Conservation (phyloP, 495 filamentous ascomycete genomes). For the Staphylotrichum longicolle region DNA sequence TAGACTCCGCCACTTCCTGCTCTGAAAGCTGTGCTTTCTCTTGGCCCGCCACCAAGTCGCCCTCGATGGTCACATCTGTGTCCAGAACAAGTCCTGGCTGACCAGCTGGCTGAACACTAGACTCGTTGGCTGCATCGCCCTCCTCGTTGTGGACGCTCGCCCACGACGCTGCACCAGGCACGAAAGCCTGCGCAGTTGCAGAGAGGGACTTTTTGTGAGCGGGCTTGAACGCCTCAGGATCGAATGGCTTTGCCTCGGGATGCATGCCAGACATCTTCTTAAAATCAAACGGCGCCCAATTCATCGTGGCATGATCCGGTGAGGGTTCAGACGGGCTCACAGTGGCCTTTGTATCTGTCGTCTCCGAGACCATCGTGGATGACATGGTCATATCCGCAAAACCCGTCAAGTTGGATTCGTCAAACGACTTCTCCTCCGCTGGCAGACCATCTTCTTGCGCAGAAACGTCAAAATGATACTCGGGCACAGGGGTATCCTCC, state of each 20-base stretch:
- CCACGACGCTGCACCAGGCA: constrained; percentile 53
- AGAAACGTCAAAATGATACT: constrained; percentile 14
- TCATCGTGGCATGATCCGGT: constrained; percentile 37
- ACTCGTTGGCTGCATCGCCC: constrained; percentile 36
- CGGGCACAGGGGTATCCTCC: constrained; percentile 32
- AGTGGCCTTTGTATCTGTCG: constrained; percentile 49
- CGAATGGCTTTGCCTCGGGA: constrained; percentile 41
- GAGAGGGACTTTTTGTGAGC: constrained; percentile 61
- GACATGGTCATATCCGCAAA: constrained; percentile 44
- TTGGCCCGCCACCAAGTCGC: constrained; percentile 2
- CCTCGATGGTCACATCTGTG: constrained; percentile 24
- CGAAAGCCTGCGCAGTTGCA: constrained; percentile 65
- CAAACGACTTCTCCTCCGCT: constrained; percentile 40
- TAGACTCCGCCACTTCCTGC: constrained; percentile 17
- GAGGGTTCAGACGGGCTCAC: constrained; percentile 46
- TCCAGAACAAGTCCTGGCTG: constrained; percentile 24
- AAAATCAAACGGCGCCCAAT: constrained; percentile 48
- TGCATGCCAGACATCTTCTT: constrained; percentile 37
- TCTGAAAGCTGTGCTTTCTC: constrained; percentile 4
- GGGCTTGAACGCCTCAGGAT: constrained; percentile 38
- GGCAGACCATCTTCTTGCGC: constrained; percentile 30
- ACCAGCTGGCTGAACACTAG: constrained; percentile 37
- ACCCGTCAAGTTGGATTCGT: constrained; percentile 42
- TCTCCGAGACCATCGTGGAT: constrained; percentile 46
- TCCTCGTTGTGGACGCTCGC: constrained; percentile 36